Base-by-base conservation (phyloP, 2,329 filamentous ascomycete species). In the Fusarium sp. region DNA sequence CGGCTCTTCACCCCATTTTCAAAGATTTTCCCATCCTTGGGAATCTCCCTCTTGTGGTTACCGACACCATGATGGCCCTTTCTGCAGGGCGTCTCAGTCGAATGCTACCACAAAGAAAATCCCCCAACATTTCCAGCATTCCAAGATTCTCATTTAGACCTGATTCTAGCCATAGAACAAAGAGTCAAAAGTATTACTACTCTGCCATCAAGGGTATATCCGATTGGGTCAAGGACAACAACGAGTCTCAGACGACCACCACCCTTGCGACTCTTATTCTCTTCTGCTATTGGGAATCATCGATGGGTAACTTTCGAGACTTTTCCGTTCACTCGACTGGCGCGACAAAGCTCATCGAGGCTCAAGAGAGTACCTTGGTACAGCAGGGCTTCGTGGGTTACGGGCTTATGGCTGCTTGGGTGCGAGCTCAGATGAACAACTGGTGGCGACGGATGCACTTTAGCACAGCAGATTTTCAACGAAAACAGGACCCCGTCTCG, bases 361-460 rank as follows among this genome's bases (percentile, higher is more conserved):
- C 6, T 20, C 44, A 64, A 4, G 31, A 42, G 2, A 31, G 7
- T 2, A 22, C 33, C 3, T 11, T 20, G 16, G n/a, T 55, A 6
- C 24, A 36, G 1, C 24, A 17, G 1, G n/a, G 35, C 0, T n/a
- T 12, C 2, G 11, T 59, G 1, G 56, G 51, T 2, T 14, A 49
- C 6, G 66, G 33, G 2, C 46, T 77, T 7, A 51, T 73, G 14
- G 72, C 64, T 3, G 67, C 73, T 10, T 75, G 73, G 59, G 51
- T 76, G 1, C 66, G 71, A 29, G 57, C 67, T 22, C 58, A 64
- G 40, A 75, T 75, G 72, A 71, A 77, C 6, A 76, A 75, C 53
- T 78, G 74, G 74, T 77, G 75, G 76, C 70, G 74, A 31, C 55
- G 76, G 3, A 66, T 75, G 14, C 70, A 77, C 17, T 77, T 77